Evolutionary conservation across 139 green algal species (phyloP), one percentile per base, ranked within the genome.

Genomic region (Astrephomene gubernaculifera): DNA sequence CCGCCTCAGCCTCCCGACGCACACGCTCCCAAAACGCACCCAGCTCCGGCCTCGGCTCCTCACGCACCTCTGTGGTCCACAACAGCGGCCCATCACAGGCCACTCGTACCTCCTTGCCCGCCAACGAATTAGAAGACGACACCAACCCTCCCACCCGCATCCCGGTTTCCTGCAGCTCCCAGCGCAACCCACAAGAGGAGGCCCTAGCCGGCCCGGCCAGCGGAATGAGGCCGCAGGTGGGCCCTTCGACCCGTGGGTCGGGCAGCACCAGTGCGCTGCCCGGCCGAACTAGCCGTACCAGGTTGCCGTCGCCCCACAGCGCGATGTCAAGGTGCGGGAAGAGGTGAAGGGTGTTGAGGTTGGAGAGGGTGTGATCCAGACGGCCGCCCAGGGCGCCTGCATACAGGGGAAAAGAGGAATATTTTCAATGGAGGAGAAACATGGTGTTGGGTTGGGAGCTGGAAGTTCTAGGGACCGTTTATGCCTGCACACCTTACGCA

Each of bases 361-460:
- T 97, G n/a, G 80, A 85, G 10, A 99, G 86, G 0, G 93, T 96
- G 87, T 99, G 97, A 91, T 99, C 97, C 52, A 99, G 71, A 21
- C 97, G 92, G 2, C 97, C 97, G 9, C 97, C 97, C 5, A 98
- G 73, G 1, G 94, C 97, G 35, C 96, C 96, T 94, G 93, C 41
- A 8, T 6, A 2, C 8, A 27, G 38, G 38, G 33, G 29, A 7
- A 53, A 25, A 60, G 41, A 22, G 36, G 49, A n/a, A 31, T 27
- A 33, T 17, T 12, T 57, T 57, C 12, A 57, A 25, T 57, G 49
- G 49, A 57, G 49, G 14, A 12, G 49, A 57, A 57, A 12, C 17
- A 17, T 17, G 14, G 49, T 57, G 49, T 57, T 12, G 14, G 49
- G 49, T 57, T 57, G 17, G 14, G 49, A 57, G 12, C 12, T 25